A percentile compares a stretch with the other conserved stretches of the same genome.
These are phyloP conservation scores for Flaveria ramosissima DNA, from an alignment of 129 eudicot species.

Conservation along the genomic window DNA sequence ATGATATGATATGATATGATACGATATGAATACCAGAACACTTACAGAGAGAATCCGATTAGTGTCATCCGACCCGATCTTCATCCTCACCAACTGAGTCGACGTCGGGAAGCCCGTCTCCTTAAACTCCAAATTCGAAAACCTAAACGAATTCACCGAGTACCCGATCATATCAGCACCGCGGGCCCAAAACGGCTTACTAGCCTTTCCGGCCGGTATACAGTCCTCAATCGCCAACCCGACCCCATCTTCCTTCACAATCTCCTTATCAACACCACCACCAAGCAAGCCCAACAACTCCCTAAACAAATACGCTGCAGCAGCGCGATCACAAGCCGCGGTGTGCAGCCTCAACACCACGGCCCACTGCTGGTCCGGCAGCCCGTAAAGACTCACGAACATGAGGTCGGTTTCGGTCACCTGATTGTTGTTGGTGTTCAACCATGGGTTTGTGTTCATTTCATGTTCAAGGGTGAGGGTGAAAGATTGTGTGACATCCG, in stretches of 20 bases:
- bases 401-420: conserved; percentile 36
- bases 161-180: conserved; percentile 92
- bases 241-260: conserved; percentile 43
- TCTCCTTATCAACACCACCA: conserved; percentile 26
- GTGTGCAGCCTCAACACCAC: conserved; percentile 70
- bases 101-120: conserved; percentile 40
- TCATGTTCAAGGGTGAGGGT: conserved; percentile 57
- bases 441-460: conserved; percentile 57
- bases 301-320: conserved; percentile 54
- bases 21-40: background rate
- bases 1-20: background rate
- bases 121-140: conserved; percentile 61
- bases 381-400: conserved; percentile 47
- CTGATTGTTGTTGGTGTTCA: conserved; percentile 16
- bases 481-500: conserved; percentile 42
- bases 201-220: conserved; percentile 62
- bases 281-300: conserved; percentile 49
- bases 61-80: conserved; percentile 51
- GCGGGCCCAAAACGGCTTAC: conserved; percentile 88
- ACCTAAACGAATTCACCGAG: conserved; percentile 76
- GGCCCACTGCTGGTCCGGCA: conserved; percentile 47
- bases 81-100: conserved; percentile 57
- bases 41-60: conserved; percentile 55
- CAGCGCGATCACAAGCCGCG: conserved; percentile 73
- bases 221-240: conserved; percentile 72